Conservation (phyloP, 352 stramenopile species). For the Globisporangium paddicum region DNA sequence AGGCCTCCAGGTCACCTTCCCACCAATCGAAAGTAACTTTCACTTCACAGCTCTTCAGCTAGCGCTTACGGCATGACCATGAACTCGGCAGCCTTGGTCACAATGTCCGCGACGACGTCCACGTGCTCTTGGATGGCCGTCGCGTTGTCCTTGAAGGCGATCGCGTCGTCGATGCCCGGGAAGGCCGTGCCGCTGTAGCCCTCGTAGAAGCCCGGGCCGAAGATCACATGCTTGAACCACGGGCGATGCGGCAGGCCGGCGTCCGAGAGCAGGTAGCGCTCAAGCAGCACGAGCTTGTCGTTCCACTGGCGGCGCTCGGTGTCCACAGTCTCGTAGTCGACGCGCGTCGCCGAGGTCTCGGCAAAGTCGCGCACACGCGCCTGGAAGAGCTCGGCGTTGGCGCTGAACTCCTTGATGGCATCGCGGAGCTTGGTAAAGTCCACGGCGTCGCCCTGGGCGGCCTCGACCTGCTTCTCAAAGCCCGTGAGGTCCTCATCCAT, state of each 20-base stretch:
- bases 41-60: neutral
- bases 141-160: slow-evolving; percentile 37
- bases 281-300: slow-evolving; percentile 42
- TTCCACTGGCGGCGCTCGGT: slow-evolving; percentile 26
- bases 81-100: slow-evolving; percentile 26
- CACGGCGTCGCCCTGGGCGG: slow-evolving; percentile 14
- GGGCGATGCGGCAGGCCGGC: slow-evolving; percentile 37
- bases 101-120: slow-evolving; percentile 29
- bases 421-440: slow-evolving; percentile 31
- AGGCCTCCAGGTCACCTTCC: too few species aligned
- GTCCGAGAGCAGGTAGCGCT: slow-evolving; percentile 36
- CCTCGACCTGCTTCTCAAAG: slow-evolving; percentile 20
- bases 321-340: neutral
- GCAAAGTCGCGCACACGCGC: slow-evolving; percentile 12
- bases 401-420: slow-evolving; percentile 37
- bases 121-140: slow-evolving; percentile 38
- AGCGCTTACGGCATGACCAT: neutral
- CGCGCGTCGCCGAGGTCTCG: neutral
- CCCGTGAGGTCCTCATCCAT: slow-evolving; percentile 44
- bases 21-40: too few species aligned
- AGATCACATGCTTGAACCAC: slow-evolving; percentile 64
- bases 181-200: slow-evolving; percentile 46
- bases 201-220: slow-evolving; percentile 53
- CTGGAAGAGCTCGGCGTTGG: slow-evolving; percentile 29
- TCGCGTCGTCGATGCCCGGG: slow-evolving; percentile 39